A percentile compares a stretch with the other conserved stretches of the same genome.
These are phyloP conservation scores for Euphorbia neoarborescens DNA, from an alignment of 441 rosid genomes.

Conservation along the genomic window DNA sequence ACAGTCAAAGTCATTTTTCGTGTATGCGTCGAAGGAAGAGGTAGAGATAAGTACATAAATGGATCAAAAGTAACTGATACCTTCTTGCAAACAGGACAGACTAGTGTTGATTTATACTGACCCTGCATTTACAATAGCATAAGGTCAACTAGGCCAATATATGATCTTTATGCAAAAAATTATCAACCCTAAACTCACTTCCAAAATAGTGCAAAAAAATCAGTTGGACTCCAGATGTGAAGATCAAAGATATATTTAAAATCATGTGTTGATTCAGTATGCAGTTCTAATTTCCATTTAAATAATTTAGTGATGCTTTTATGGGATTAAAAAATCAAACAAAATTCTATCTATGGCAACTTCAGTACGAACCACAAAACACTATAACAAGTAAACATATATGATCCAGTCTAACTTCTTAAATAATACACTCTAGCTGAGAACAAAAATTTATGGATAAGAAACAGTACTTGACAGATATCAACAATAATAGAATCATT, in stretches of 20 bases:
- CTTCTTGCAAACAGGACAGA: conserved; percentile 56
- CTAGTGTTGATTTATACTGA: conserved; percentile 54
- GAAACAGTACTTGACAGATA: conserved; percentile 44
- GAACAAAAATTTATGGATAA: not conserved
- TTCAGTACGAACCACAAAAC: not conserved
- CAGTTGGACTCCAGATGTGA: not conserved
- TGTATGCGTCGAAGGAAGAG: conserved; percentile 56
- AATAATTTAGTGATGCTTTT: not conserved
- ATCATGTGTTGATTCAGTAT: not conserved
- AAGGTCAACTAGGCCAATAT: conserved; percentile 5
- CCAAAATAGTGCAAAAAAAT: not conserved
- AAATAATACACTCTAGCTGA: not conserved
- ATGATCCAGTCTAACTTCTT: not conserved
- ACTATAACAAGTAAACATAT: not conserved
- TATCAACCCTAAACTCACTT: not conserved
- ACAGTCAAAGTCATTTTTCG: conserved; percentile 56
- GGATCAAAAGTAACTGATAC: conserved; percentile 68
- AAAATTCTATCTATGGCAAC: not conserved
- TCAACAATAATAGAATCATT: conserved; percentile 59
- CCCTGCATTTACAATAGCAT: conserved; percentile 37
- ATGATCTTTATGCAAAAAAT: not conserved
- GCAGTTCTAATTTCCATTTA: not conserved
- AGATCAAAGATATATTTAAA: not conserved
- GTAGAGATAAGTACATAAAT: conserved; percentile 59
- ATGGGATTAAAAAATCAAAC: not conserved